phyloP scores from a whole-genome alignment of 768 basidiomycete genomes.

The Hygrocybe coccinea region DNA sequence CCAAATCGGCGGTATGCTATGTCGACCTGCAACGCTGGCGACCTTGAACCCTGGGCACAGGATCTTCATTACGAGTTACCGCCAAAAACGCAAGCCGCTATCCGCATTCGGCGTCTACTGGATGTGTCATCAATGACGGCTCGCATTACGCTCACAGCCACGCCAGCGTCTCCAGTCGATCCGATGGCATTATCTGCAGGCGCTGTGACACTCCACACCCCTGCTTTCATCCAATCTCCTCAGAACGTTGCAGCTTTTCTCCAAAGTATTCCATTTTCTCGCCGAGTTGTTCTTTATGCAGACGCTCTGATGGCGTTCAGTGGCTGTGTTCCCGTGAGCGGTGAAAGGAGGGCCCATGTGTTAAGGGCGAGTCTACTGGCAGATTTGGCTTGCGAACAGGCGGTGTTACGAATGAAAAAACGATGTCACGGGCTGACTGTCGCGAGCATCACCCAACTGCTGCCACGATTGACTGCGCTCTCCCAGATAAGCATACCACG shows the following conservation, averaged over 20 bases:
- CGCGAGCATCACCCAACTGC: background rate
- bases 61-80: background rate
- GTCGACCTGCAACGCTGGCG: conserved; percentile 2
- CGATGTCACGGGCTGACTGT: background rate
- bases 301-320: background rate
- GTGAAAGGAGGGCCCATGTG: background rate
- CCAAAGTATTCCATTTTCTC: conserved; percentile 2
- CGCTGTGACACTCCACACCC: conserved; percentile 1
- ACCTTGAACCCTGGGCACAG: background rate
- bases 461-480: conserved; percentile 2
- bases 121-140: conserved; percentile 1
- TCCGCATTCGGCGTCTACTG: conserved; percentile 5
- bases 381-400: conserved; percentile 4
- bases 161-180: conserved; percentile 2
- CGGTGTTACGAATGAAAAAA: conserved; percentile 2
- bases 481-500: background rate
- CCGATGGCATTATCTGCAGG: background rate
- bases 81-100: conserved; percentile 1
- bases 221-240: conserved; percentile 3
- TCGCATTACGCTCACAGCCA: conserved; percentile 1
- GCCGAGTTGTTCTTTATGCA: conserved; percentile 1
- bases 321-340: background rate
- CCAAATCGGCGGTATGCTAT: conserved; percentile 5
- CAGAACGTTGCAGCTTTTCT: conserved; percentile 1
- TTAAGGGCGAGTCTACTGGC: conserved; percentile 4